Conservation (phyloP, 306 rosid species). For the Biancaea sappan region DNA sequence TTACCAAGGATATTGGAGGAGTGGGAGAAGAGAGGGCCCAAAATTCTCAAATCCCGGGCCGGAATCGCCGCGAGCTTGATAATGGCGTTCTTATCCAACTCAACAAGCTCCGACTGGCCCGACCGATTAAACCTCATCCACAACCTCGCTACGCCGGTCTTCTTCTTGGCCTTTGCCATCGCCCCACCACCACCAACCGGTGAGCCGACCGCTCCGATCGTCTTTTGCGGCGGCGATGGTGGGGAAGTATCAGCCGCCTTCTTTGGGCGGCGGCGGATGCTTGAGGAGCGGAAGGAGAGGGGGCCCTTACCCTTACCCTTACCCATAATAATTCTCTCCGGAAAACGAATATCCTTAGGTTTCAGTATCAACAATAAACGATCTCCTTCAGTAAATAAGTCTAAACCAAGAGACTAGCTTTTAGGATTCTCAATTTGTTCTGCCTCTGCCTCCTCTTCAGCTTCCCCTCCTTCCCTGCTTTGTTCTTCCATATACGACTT, state of each 20-base stretch:
- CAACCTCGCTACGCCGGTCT: conserved; percentile 75
- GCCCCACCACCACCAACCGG: conserved; percentile 34
- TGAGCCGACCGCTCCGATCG: conserved; percentile 6
- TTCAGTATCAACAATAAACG: neutral
- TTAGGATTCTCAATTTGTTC: neutral
- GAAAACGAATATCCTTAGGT: neutral
- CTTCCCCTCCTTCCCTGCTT: conserved; percentile 25
- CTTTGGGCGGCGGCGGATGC: conserved; percentile 65
- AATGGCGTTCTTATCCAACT: conserved; percentile 82
- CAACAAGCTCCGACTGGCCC: conserved; percentile 80
- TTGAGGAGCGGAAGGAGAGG: conserved; percentile 70
- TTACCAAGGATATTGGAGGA: conserved; percentile 94
- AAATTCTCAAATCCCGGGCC: conserved; percentile 79
- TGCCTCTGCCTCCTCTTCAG: neutral
- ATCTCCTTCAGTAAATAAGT: neutral
- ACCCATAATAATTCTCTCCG: conserved; percentile 48
- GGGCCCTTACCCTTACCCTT: conserved; percentile 34
- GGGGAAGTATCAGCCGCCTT: conserved; percentile 34
- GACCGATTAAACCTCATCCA: conserved; percentile 87
- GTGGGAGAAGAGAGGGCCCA: conserved; percentile 95
- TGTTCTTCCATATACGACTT: conserved; percentile 36
- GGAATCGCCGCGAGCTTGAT: conserved; percentile 82
- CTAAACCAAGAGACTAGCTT: neutral
- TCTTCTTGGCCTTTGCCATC: conserved; percentile 73
- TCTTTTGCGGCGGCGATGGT: neutral